Evolutionary conservation across 805 yeast species (phyloP).

Genomic region (Candida michaelii): DNA sequence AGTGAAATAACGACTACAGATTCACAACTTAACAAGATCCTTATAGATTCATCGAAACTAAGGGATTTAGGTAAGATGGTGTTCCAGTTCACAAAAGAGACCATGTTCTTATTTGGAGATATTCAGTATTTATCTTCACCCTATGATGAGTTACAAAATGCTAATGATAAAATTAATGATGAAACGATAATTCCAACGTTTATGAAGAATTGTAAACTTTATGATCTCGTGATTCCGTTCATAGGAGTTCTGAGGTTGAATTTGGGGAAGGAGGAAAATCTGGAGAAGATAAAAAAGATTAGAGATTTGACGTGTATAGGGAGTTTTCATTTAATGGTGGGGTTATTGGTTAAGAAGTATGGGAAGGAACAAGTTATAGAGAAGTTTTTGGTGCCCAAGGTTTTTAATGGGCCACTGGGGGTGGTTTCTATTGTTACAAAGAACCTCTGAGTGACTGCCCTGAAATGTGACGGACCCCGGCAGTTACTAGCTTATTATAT

Average conservation of each 20-base stretch:
- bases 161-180: conserved; percentile 21
- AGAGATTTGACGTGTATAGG: conserved; percentile 17
- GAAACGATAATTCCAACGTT: conserved; percentile 23
- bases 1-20: background rate
- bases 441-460: no score
- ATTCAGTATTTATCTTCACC: conserved; percentile 30
- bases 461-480: no score
- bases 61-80: conserved; percentile 27
- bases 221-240: conserved; percentile 30
- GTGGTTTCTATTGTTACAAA: conserved; percentile 23
- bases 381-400: conserved; percentile 19
- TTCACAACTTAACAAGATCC: background rate
- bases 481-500: no score
- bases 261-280: conserved; percentile 3
- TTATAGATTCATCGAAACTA: conserved; percentile 18
- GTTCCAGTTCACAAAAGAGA: conserved; percentile 17
- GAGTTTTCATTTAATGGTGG: conserved; percentile 39
- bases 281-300: background rate
- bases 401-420: conserved; percentile 31
- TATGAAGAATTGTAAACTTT: conserved; percentile 31
- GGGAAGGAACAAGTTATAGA: conserved; percentile 25
- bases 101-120: conserved; percentile 24
- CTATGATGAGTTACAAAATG: conserved; percentile 25
- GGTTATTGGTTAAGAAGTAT: conserved; percentile 30
- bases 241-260: background rate